Evolutionary conservation across 495 filamentous ascomycete species (phyloP).

Genomic region (Sphaerosporella brunnea): DNA sequence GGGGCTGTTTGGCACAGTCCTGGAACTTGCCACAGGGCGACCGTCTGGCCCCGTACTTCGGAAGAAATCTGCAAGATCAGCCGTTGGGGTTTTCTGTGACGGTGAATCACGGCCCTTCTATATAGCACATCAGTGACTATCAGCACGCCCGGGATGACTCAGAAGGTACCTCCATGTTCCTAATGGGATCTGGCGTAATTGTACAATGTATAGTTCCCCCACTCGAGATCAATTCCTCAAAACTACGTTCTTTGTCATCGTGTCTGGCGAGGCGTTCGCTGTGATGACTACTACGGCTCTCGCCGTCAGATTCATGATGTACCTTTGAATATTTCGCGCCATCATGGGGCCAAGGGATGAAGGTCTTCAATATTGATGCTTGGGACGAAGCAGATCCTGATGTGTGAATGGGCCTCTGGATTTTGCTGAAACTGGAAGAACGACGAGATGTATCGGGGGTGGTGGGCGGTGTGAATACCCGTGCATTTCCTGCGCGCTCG

Average conservation of each 20-base stretch:
- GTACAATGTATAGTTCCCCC: constrained; percentile 88
- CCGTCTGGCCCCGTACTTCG: constrained; percentile 54
- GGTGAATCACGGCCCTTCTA: no score
- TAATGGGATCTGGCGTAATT: constrained; percentile 73
- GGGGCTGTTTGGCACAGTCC: background rate
- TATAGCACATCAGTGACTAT: no score
- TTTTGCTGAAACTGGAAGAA: constrained; percentile 26
- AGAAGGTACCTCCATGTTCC: constrained; percentile 68
- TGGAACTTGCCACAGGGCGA: background rate
- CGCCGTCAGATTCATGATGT: constrained; percentile 24
- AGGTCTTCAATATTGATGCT: constrained; percentile 35
- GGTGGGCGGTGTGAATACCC: constrained; percentile 20
- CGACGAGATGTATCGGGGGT: constrained; percentile 23
- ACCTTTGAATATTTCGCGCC: constrained; percentile 18
- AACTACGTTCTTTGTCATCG: constrained; percentile 37
- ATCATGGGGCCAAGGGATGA: constrained; percentile 34
- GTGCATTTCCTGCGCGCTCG: constrained; percentile 13
- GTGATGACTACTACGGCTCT: constrained; percentile 34
- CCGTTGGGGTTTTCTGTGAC: constrained; percentile 12
- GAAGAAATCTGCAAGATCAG: constrained; percentile 61
- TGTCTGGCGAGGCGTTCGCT: constrained; percentile 28
- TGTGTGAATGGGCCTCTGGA: constrained; percentile 36
- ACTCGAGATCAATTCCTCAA: constrained; percentile 80
- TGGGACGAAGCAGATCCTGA: constrained; percentile 37
- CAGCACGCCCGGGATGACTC: no score